phyloP scores from a whole-genome alignment of 106 monocot species.

The Vanilla planifolia region DNA sequence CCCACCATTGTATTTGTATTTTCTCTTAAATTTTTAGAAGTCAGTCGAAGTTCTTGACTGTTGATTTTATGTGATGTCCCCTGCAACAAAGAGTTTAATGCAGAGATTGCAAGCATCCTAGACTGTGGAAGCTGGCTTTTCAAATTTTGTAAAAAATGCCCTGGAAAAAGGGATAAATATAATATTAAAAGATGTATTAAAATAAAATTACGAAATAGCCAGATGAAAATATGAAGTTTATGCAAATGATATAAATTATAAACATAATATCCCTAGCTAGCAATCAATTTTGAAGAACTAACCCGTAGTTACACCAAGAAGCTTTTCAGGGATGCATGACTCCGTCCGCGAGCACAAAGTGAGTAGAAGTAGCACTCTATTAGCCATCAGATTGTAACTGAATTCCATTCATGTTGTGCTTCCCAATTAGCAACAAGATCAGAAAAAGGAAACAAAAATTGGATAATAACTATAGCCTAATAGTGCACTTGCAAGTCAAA shows the following conservation, averaged over 20 bases:
- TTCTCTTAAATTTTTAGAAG: constrained; percentile 21
- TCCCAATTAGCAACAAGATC: neutral
- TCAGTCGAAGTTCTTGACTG: constrained; percentile 18
- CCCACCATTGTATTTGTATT: constrained; percentile 14
- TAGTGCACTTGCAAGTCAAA: neutral
- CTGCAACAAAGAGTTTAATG: constrained; percentile 72
- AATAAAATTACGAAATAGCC: neutral
- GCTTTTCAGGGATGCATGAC: constrained; percentile 45
- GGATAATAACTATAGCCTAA: neutral
- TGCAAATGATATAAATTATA: neutral
- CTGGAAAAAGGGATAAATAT: constrained; percentile 34
- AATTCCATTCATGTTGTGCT: constrained; percentile 1
- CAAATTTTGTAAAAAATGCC: constrained; percentile 81
- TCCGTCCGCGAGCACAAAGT: constrained; percentile 65
- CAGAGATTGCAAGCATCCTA: constrained; percentile 94
- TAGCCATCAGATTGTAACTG: constrained; percentile 98
- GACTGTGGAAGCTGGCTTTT: constrained; percentile 92
- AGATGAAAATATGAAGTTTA: neutral
- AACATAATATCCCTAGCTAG: constrained; percentile 5
- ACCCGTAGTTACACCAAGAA: constrained; percentile 66
- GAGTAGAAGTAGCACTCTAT: constrained; percentile 75
- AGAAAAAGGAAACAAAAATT: neutral
- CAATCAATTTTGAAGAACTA: constrained; percentile 12
- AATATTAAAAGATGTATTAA: constrained; percentile 7
- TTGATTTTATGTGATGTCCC: constrained; percentile 44